Evolutionary conservation across 2,329 filamentous ascomycete genomes (phyloP), one percentile per base, ranked within the genome.

Genomic region (Drechmeria coniospora): DNA sequence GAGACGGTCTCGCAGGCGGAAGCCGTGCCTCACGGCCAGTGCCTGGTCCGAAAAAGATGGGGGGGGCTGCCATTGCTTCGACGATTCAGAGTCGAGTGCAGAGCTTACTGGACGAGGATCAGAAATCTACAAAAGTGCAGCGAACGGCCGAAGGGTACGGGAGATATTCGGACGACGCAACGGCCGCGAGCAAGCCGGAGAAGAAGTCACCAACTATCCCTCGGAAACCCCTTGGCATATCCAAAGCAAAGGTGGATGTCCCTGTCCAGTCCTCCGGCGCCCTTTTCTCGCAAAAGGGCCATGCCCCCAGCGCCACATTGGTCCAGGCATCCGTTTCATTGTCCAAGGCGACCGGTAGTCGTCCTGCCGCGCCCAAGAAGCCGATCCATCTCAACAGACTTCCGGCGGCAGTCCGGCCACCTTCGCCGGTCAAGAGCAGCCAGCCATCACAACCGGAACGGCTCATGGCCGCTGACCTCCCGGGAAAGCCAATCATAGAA

Each of bases 51-150:
- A 70, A 63, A 50, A 66, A 55, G 43, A 65, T 65, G 45, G 69
- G 63, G n/a, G 61, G 65, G 26, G 54, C 68, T 3, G 70, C 71
- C 10, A 64, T 75, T 23, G 83, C 84, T 12, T 69, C 74, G n/a
- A 80, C 77, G 15, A 98, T 98, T 41, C 84, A 95, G 49, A 84
- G 81, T 45, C 77, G 87, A 37, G 82, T 98, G 30, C 81, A 92
- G 56, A 82, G 72, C 27, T 61, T 95, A 27, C 59, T 98, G 11
- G 76, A 75, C 34, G 86, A 94, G 44, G 82, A 78, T 22, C 71
- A 73, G 41, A 73, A 63, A 37, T 54, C 63, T 1, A 47, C 65
- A 1, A 55, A 58, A 10, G 66, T 70, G 16, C 73, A 75, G 38
- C 56, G 63, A 27, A 93, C 83, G 1, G 86, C 86, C 1, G 76